Conservation (phyloP, 2,329 filamentous ascomycete species). For the Aspergillus terreus region DNA sequence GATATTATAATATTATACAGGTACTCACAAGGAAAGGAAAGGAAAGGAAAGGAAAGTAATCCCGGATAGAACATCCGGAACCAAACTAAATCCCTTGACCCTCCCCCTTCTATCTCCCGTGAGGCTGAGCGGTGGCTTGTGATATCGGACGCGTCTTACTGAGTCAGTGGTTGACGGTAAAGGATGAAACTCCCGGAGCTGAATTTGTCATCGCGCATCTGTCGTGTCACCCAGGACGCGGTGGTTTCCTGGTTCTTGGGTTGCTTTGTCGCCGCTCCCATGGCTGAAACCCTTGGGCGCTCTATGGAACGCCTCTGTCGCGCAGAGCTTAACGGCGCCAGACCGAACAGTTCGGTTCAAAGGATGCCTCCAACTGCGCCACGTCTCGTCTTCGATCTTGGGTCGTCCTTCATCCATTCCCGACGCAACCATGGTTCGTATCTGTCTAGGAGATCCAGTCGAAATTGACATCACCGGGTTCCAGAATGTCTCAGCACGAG, state of each 20-base stretch:
- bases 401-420: not conserved
- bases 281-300: not conserved
- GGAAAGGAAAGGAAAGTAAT: too few relatives aligned
- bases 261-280: not conserved
- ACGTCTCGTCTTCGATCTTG: not conserved
- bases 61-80: not conserved
- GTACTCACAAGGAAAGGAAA: too few relatives aligned
- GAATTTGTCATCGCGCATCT: conserved; percentile 9
- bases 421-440: not conserved
- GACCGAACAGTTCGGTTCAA: too few relatives aligned
- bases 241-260: conserved; percentile 4
- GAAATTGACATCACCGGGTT: conserved; percentile 15
- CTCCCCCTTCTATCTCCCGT: not conserved
- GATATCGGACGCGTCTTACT: not conserved
- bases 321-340: too few relatives aligned
- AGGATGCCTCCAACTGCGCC: too few relatives aligned
- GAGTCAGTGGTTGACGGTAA: conserved; percentile 1
- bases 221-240: not conserved
- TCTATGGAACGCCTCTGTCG: too few relatives aligned
- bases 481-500: conserved; percentile 15
- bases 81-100: not conserved
- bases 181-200: not conserved
- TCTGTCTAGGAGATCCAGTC: not conserved
- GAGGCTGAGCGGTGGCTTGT: not conserved
- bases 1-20: too few relatives aligned